Conservation (phyloP, 805 yeast genomes). For the Ogataea angusta region DNA sequence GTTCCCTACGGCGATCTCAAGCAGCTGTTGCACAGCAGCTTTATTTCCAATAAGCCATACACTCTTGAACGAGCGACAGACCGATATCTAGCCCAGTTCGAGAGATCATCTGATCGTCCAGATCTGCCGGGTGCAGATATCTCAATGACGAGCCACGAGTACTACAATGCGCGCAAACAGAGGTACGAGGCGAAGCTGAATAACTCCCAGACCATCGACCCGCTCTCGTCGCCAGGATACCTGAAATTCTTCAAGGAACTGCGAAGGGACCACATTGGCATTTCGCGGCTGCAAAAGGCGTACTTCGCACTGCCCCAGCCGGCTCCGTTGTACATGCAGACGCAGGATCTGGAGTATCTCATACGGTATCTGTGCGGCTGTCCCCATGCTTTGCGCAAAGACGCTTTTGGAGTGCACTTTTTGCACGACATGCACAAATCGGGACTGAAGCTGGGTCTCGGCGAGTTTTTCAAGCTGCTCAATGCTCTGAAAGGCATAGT, state of each 20-base stretch:
- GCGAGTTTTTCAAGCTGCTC: conserved; percentile 10
- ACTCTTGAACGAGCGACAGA: too few species aligned
- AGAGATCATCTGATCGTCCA: too few species aligned
- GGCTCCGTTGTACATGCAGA: conserved; percentile 8
- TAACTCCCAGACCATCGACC: not conserved
- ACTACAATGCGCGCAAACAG: not conserved
- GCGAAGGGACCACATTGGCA: not conserved
- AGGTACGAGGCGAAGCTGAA: not conserved
- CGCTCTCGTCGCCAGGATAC: not conserved
- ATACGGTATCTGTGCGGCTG: conserved; percentile 2
- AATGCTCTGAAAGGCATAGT: conserved; percentile 26
- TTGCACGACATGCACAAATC: conserved; percentile 9
- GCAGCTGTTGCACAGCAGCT: too few species aligned
- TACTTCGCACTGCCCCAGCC: conserved; percentile 13
- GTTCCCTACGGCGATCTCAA: too few species aligned
- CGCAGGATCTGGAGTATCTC: conserved; percentile 9
- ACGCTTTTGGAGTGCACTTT: conserved; percentile 7
- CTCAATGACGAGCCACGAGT: too few species aligned
- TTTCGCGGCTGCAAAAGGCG: not conserved
- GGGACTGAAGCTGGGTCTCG: conserved; percentile 7
- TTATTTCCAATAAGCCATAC: too few species aligned
- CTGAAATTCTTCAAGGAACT: not conserved
- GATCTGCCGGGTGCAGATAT: too few species aligned
- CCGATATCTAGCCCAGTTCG: too few species aligned
- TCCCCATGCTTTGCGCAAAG: not conserved